Base-by-base conservation (phyloP, 345 rosid genomes). In the Barbarea vulgaris region DNA sequence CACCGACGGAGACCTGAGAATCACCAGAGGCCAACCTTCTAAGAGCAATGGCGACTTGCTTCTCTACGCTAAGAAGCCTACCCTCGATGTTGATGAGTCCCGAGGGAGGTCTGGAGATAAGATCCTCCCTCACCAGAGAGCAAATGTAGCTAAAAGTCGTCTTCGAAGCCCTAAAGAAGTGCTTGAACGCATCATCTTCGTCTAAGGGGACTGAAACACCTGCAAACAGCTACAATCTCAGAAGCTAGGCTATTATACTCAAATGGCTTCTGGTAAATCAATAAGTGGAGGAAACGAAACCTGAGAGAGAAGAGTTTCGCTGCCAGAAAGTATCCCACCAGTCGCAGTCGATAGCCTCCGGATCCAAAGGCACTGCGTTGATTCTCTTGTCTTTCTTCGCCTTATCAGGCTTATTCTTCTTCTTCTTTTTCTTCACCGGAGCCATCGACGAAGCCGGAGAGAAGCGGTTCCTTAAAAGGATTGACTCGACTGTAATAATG, bases 1-100 rank as follows among this genome's bases (percentile, higher is more conserved):
- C 90, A 18, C 96, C 98, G 3, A 94, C 95, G 0, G 95, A 94
- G 70, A 94, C 98, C 75, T 94, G 98, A 70, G 98, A 94, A 52
- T 94, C 96, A 12, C 98, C 97, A 2, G 98, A 94, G 3, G 98
- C 98, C 67, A 94, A 71, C 79, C 95, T 85, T 81, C 98, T 80
- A 0, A 91, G 75, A 55, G 98, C 94, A 53, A 93, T 93, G 12
- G 98, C 98, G 50, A 91, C 98, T 78, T 93, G 97, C 80, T 94
- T 94, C 86, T 94, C 97, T 2, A 91, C 98, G 73, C 96, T 91
- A 27, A 91, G 93, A 53, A 93, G 91, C 84, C 98, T 89, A 11
- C 98, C 98, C 71, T 94, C 98, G 66, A 91, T 94, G 85, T 91
- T 94, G 74, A 94, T 91, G 75, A 94, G 91, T 1, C 97, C 98